Base-by-base conservation (phyloP, 1,139 yeast genomes). In the Kurtzmaniella natalensis region DNA sequence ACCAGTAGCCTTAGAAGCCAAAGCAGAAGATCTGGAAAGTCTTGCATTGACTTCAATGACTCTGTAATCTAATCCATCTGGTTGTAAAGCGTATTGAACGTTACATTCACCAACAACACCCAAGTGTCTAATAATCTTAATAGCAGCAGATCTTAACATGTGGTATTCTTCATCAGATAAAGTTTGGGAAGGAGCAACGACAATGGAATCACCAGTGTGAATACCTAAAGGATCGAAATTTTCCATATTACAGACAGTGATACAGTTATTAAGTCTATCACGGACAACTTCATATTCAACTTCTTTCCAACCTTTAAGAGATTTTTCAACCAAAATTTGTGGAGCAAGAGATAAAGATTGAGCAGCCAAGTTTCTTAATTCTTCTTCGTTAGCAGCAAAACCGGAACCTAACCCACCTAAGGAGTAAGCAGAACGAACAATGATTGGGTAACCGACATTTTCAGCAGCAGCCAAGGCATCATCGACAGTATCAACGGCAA, bases 21-120 rank as follows among this genome's bases (percentile, higher is more conserved):
- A 76, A 32, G 98, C 98, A 19, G 97, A 88, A 25, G 98, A 92
- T 61, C 98, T 81, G 29, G 97, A 89, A 50, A 92, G 74, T 66
- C 98, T 82, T 32, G 98, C 98, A 57, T 92, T 92, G 48, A 92
- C 98, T 65, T 92, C 98, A 53, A 92, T 92, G 45, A 92, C 95
- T 63, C 97, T 78, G 70, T 84, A 92, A 53, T 92, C 98, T 50
- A 85, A 74, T 28, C 96, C 94, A 61, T 87, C 92, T 20, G 98
- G 96, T 56, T 89, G 94, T 50, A 92, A 76, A 36, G 97, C 95
- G 55, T 92, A 92, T 64, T 92, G 98, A 46, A 94, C 95, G 58
- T 92, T 92, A 78, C 98, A 92, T 69, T 92, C 98, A 61, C 98
- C 98, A 48, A 92, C 96, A 45, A 92, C 98, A 55, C 98, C 98